Evolutionary conservation across 2,329 filamentous ascomycete genomes (phyloP), one percentile per base, ranked within the genome.

Genomic region (Rutstroemia sp.): DNA sequence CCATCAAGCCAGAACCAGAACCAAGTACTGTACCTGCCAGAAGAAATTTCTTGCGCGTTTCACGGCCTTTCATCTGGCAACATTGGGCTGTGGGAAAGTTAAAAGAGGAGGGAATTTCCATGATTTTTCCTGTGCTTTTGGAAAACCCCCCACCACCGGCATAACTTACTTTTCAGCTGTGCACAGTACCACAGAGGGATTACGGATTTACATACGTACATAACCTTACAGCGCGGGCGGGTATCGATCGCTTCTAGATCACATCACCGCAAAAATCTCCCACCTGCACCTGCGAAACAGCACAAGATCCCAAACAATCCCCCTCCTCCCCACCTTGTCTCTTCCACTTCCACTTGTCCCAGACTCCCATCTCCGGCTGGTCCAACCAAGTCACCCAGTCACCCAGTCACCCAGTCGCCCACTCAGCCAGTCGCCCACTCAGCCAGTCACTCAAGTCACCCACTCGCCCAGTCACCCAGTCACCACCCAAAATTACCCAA

Each of bases 311-410:
- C 23, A 23, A 23, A 23, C 23, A 23, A 4, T n/a, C 27, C 38
- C 23, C 23, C 34, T 30, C 40, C 51, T 48, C 51, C 39, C 49
- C 49, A 51, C 49, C 44, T 40, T 40, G 34, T 40, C 39, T 40
- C 39, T 40, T 8, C 4, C 4, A 39, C 10, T 23, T 30, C 16
- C 39, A 19, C 39, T 14, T 40, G 17, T 40, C 14, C 39, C 39
- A 40, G 14, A 14, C 14, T 39, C 36, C 39, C 39, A 40, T 6
- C 4, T 17, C 9, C 14, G 14, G 14, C 6, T 40, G 17, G 17
- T 17, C 17, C 38, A 40, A 40, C 38, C 23, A 25, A 48, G 17
- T 44, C 12, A 23, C 23, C 5, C 3, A 23, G 4, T 23, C 23
- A 3, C 23, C 23, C 23, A 23, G 23, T 23, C 23, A 23, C 23